These are phyloP conservation scores for Xylaria palmicola DNA, from an alignment of 495 filamentous ascomycete species.

Conservation along the genomic window DNA sequence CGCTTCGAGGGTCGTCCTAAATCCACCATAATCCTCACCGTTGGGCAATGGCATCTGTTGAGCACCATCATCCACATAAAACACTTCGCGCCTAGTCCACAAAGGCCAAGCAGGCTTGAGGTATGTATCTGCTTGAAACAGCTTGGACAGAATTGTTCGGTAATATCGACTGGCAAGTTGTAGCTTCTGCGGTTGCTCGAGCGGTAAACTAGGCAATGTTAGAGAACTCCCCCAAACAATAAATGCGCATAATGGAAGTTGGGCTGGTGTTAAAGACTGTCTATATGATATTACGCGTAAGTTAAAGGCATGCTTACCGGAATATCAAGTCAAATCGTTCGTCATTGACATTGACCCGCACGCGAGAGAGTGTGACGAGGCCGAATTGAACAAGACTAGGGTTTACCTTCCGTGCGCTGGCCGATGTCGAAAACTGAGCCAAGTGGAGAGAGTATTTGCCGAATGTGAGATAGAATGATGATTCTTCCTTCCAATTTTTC, in stretches of 20 bases:
- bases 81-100: slow-evolving; percentile 60
- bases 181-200: slow-evolving; percentile 60
- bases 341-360: slow-evolving; percentile 64
- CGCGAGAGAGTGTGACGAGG: slow-evolving; percentile 67
- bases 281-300: not conserved
- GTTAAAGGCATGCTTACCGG: slow-evolving; percentile 49
- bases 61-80: slow-evolving; percentile 63
- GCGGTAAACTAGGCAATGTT: slow-evolving; percentile 55
- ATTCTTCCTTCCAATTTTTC: slow-evolving; percentile 70
- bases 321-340: slow-evolving; percentile 87
- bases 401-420: slow-evolving; percentile 20
- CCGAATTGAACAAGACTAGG: slow-evolving; percentile 43
- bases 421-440: slow-evolving; percentile 65
- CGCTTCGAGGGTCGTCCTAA: slow-evolving; percentile 80
- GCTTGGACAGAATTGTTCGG: slow-evolving; percentile 69
- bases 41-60: slow-evolving; percentile 48
- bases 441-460: slow-evolving; percentile 81
- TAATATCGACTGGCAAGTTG: slow-evolving; percentile 79
- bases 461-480: slow-evolving; percentile 83
- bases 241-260: too few species aligned
- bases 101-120: slow-evolving; percentile 84
- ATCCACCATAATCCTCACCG: slow-evolving; percentile 73
- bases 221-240: too few species aligned
- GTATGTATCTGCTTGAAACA: slow-evolving; percentile 72
- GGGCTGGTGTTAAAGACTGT: too few species aligned